A percentile compares a stretch with the other conserved stretches of the same genome.
Conservation (phyloP, 768 basidiomycete species). For the Pleurotus cornucopiae region DNA sequence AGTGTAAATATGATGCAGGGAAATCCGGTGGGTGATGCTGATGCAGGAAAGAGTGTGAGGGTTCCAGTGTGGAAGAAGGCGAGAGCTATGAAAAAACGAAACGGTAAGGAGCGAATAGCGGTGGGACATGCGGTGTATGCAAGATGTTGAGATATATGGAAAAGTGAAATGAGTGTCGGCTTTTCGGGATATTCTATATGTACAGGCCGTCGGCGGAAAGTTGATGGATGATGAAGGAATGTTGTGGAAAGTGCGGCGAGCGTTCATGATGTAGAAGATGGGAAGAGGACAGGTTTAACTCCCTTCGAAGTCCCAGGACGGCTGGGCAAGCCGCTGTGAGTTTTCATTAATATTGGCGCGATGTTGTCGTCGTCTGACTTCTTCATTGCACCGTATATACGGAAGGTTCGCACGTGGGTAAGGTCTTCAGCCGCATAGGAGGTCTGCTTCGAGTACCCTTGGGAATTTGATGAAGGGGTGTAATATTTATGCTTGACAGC, state of each 20-base stretch:
- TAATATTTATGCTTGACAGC: constrained; percentile 4
- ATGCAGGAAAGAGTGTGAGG: constrained; percentile 3
- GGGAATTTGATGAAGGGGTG: constrained; percentile 17
- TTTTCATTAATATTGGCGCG: constrained; percentile 1
- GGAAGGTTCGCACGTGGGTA: constrained; percentile 47
- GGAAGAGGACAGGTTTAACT: too few species aligned
- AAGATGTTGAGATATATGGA: background rate
- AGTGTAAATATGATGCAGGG: constrained; percentile 5
- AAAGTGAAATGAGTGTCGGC: background rate
- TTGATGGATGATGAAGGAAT: background rate
- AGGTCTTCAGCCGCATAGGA: constrained; percentile 31
- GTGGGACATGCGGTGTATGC: background rate
- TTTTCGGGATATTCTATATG: background rate
- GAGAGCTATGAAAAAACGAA: background rate
- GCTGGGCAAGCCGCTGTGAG: background rate
- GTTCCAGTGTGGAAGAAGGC: background rate
- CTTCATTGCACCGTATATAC: constrained; percentile 50
- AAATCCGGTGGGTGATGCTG: background rate
- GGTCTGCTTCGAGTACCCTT: constrained; percentile 1
- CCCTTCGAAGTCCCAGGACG: background rate
- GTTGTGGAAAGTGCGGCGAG: too few species aligned
- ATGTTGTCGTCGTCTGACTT: background rate
- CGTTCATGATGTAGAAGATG: too few species aligned
- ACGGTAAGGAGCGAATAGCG: background rate
- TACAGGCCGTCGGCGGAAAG: background rate